phyloP scores from a whole-genome alignment of 1,284 basidiomycete species.

The Puccinia coronata region DNA sequence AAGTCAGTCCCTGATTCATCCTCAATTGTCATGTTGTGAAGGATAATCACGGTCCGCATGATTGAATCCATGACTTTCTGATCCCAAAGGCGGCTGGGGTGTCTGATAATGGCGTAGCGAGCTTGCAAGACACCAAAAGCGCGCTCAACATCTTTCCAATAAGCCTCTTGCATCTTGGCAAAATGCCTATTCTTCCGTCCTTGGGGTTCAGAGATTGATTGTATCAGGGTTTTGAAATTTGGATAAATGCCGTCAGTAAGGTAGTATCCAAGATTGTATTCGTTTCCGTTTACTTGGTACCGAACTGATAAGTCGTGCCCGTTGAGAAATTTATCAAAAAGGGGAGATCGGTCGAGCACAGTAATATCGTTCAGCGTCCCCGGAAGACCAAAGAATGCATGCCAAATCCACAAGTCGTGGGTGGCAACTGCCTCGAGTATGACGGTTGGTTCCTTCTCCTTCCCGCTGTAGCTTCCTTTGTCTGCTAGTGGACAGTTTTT shows the following conservation, averaged over 20 bases:
- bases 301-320: not conserved
- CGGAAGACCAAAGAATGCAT: too few relatives aligned
- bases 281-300: not conserved
- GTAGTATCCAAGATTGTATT: conserved; percentile 8
- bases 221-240: not conserved
- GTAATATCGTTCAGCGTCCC: conserved; percentile 12
- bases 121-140: conserved; percentile 22
- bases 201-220: conserved; percentile 15
- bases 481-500: too few relatives aligned
- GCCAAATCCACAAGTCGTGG: too few relatives aligned
- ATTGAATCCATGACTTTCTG: too few relatives aligned
- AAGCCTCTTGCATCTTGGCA: not conserved
- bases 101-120: not conserved
- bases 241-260: not conserved
- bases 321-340: not conserved
- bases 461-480: too few relatives aligned
- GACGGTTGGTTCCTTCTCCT: too few relatives aligned
- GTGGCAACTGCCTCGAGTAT: too few relatives aligned
- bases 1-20: not conserved
- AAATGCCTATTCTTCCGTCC: not conserved
- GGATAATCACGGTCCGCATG: too few relatives aligned
- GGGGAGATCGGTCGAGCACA: not conserved
- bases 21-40: too few relatives aligned
- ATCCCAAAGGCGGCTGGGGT: not conserved
- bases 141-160: conserved; percentile 5